phyloP scores from a whole-genome alignment of 768 basidiomycete species.

The Lentinula boryana region DNA sequence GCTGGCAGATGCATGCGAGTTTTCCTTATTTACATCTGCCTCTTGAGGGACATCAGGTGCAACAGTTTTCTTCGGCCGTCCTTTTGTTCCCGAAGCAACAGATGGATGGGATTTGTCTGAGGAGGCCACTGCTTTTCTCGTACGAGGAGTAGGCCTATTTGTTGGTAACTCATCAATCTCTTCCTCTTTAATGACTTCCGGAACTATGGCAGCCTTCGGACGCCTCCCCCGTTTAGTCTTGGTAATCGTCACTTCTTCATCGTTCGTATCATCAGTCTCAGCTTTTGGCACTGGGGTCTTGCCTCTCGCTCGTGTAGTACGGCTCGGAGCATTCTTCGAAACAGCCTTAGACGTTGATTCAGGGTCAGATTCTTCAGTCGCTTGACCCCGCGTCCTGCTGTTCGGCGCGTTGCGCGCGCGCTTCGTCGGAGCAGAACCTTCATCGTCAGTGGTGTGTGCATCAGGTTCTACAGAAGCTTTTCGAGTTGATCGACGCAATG shows the following conservation, averaged over 20 bases:
- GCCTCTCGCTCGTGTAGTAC: not conserved
- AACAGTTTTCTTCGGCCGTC: not conserved
- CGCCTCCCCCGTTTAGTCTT: conserved; percentile 3
- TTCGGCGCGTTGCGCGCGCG: not conserved
- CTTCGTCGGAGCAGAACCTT: not conserved
- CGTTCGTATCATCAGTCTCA: not conserved
- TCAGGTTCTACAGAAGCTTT: conserved; percentile 8
- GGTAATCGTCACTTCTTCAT: not conserved
- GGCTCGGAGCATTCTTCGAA: not conserved
- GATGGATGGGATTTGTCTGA: not conserved
- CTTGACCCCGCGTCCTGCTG: not conserved
- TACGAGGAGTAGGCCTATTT: not conserved
- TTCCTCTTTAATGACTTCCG: conserved; percentile 7
- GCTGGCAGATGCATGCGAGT: not conserved
- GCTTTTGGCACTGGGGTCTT: not conserved
- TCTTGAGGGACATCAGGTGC: not conserved
- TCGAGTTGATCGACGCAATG: not conserved
- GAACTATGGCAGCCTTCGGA: not conserved
- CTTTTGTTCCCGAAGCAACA: not conserved
- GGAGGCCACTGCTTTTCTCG: not conserved
- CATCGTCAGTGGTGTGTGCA: not conserved
- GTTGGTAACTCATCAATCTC: not conserved
- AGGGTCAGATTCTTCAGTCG: not conserved
- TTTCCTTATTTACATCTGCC: conserved; percentile 6
- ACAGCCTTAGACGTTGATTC: not conserved